Conservation (phyloP, 768 basidiomycete species). For the Lentinula sp. region DNA sequence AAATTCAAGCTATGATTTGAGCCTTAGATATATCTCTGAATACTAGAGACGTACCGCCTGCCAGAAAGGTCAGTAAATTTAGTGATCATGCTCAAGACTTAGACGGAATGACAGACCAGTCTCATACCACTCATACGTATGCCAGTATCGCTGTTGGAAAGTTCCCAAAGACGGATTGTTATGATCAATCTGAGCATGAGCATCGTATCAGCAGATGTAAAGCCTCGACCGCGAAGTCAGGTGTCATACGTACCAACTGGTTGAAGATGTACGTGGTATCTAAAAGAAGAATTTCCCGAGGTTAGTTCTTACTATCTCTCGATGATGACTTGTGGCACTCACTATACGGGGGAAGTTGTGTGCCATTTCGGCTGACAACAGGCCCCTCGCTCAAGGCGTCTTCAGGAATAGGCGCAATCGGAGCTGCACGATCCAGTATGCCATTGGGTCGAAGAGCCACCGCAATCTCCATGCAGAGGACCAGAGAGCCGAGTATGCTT, state of each 20-base stretch:
- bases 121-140: slow-evolving; percentile 38
- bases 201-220: background rate
- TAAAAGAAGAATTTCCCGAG: background rate
- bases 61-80: background rate
- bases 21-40: background rate
- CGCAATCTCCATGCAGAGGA: background rate
- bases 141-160: slow-evolving; percentile 47
- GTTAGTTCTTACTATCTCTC: background rate
- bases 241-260: slow-evolving; percentile 12
- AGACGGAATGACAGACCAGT: slow-evolving; percentile 10
- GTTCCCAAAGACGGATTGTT: slow-evolving; percentile 39
- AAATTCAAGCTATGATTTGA: background rate
- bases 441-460: background rate
- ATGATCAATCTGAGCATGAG: slow-evolving; percentile 32
- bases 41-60: background rate
- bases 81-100: background rate
- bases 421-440: background rate
- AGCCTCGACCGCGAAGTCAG: no score
- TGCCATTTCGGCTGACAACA: slow-evolving; percentile 16
- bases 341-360: slow-evolving; percentile 16
- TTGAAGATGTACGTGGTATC: slow-evolving; percentile 22
- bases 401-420: background rate
- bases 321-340: background rate
- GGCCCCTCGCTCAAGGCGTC: slow-evolving; percentile 1
- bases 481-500: background rate